These are phyloP conservation scores for Lathyrus tuberosus DNA, from an alignment of 306 rosid genomes.

Conservation along the genomic window DNA sequence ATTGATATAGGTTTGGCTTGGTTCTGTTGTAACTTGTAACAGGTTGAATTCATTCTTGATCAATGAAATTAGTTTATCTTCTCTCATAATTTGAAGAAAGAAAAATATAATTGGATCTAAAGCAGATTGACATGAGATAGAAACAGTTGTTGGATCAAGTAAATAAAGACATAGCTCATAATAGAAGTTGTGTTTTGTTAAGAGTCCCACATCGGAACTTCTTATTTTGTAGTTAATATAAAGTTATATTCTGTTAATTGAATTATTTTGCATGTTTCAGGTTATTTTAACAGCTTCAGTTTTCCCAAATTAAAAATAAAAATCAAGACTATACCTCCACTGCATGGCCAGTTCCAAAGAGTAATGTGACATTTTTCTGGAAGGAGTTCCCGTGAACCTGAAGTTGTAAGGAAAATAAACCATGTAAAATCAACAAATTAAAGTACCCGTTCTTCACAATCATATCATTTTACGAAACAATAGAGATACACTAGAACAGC, in stretches of 20 bases:
- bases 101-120: background rate
- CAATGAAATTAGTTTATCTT: background rate
- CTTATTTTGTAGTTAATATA: slow-evolving; percentile 19
- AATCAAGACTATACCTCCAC: slow-evolving; percentile 61
- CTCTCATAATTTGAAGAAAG: background rate
- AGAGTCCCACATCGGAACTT: background rate
- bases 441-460: slow-evolving; percentile 5
- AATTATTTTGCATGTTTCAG: slow-evolving; percentile 22
- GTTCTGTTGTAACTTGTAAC: background rate
- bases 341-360: slow-evolving; percentile 76
- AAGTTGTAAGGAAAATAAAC: slow-evolving; percentile 39
- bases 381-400: slow-evolving; percentile 96
- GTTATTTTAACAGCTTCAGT: background rate
- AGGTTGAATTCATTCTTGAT: background rate
- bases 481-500: background rate
- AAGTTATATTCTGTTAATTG: slow-evolving; percentile 29
- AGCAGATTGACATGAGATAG: background rate
- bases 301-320: slow-evolving; percentile 1
- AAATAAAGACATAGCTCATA: slow-evolving; percentile 26
- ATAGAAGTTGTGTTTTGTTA: background rate
- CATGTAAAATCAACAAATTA: slow-evolving; percentile 11
- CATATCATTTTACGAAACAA: slow-evolving; percentile 26
- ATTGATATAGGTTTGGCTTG: background rate
- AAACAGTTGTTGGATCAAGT: slow-evolving; percentile 2
- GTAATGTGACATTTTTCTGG: slow-evolving; percentile 70